Percentiles rank a stretch among this genome's conserved stretches.
Evolutionary conservation across 2,329 filamentous ascomycete genomes (phyloP).

Genomic region (Periconia digitata): DNA sequence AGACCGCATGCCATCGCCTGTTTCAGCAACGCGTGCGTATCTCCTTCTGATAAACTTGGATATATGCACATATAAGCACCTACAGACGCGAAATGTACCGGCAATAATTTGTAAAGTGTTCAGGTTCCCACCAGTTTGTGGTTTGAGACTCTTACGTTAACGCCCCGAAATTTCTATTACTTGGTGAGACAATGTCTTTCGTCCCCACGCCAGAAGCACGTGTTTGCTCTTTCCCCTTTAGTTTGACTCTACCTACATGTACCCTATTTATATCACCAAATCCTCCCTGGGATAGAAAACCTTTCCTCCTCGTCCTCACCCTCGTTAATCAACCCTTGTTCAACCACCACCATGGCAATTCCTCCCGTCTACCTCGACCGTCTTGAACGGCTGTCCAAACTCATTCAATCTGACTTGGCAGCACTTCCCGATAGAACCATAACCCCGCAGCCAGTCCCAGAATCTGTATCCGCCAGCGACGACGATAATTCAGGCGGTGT

Average conservation of each 20-base stretch:
- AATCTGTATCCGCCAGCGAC: conserved; percentile 11
- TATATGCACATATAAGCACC: too few relatives aligned
- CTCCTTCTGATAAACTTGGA: too few relatives aligned
- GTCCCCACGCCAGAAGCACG: neutral
- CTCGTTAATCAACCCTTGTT: neutral
- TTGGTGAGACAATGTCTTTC: neutral
- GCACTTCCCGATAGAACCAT: conserved; percentile 24
- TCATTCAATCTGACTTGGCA: conserved; percentile 23
- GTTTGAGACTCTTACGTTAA: too few relatives aligned
- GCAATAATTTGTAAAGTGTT: too few relatives aligned
- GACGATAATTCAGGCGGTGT: conserved; percentile 25
- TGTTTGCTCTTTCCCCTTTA: neutral
- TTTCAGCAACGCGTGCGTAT: too few relatives aligned
- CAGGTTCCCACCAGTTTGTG: too few relatives aligned
- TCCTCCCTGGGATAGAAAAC: neutral
- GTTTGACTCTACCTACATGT: too few relatives aligned
- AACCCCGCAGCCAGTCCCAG: neutral
- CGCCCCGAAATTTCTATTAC: neutral
- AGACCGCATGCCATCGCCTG: too few relatives aligned
- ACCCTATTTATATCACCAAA: neutral
- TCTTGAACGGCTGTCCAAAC: conserved; percentile 24
- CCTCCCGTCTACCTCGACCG: conserved; percentile 23
- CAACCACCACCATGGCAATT: conserved; percentile 20
- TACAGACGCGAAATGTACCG: too few relatives aligned
- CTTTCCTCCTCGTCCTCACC: neutral